These are phyloP conservation scores for Salix viminalis DNA, from an alignment of 345 rosid genomes.

Conservation along the genomic window DNA sequence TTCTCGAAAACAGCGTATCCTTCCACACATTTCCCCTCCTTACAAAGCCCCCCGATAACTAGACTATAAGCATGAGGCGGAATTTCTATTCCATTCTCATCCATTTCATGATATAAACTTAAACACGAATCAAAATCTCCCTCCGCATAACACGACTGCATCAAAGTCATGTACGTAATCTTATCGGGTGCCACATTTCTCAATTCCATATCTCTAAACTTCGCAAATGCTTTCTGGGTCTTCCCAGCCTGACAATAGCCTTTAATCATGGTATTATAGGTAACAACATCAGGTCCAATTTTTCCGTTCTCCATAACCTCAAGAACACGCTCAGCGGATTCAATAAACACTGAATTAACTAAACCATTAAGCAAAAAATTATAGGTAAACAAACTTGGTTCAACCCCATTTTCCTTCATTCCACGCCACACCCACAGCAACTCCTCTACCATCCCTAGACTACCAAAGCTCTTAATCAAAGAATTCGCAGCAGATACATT, in stretches of 20 bases:
- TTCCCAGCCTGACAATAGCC: slow-evolving; percentile 73
- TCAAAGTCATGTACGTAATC: slow-evolving; percentile 78
- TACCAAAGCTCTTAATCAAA: slow-evolving; percentile 75
- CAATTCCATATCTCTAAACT: slow-evolving; percentile 61
- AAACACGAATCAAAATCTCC: slow-evolving; percentile 65
- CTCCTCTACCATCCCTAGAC: slow-evolving; percentile 87
- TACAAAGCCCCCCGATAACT: slow-evolving; percentile 83
- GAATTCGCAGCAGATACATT: slow-evolving; percentile 48
- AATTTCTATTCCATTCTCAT: slow-evolving; percentile 63
- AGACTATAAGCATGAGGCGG: slow-evolving; percentile 71
- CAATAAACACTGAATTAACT: slow-evolving; percentile 61
- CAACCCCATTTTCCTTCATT: slow-evolving; percentile 81
- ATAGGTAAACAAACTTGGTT: slow-evolving; percentile 68
- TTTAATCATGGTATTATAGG: slow-evolving; percentile 78
- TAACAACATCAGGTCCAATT: slow-evolving; percentile 62
- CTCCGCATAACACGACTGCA: slow-evolving; percentile 70
- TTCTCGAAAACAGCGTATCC: slow-evolving; percentile 60
- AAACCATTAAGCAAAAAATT: slow-evolving; percentile 73
- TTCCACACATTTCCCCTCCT: slow-evolving; percentile 62
- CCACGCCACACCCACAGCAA: slow-evolving; percentile 85
- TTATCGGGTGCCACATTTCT: slow-evolving; percentile 65
- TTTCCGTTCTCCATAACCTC: slow-evolving; percentile 72
- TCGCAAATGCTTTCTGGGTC: slow-evolving; percentile 59
- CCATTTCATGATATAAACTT: slow-evolving; percentile 75
- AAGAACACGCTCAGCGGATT: slow-evolving; percentile 70